A percentile compares a stretch with the other conserved stretches of the same genome.
Evolutionary conservation across 148 eudicot genomes (phyloP).

Genomic region (Bassia scoparia): DNA sequence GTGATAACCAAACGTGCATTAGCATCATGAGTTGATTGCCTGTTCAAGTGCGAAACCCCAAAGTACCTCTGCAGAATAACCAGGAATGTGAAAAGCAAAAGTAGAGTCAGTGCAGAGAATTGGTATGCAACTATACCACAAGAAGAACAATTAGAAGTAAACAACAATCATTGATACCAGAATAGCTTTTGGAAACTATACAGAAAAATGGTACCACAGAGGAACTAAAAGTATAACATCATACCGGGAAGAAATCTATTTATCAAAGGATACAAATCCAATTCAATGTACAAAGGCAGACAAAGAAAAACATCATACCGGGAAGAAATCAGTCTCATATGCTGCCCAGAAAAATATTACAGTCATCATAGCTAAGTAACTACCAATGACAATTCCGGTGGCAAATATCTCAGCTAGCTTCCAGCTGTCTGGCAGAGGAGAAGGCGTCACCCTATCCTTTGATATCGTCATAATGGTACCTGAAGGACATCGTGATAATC

Average conservation of each 20-base stretch:
- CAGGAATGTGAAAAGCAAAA: conserved; percentile 6
- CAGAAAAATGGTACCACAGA: background rate
- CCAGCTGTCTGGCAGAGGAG: conserved; percentile 98
- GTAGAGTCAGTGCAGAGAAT: background rate
- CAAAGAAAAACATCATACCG: conserved; percentile 40
- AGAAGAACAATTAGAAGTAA: background rate
- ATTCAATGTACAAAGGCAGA: background rate
- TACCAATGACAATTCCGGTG: conserved; percentile 85
- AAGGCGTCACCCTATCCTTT: conserved; percentile 96
- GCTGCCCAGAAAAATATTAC: conserved; percentile 99
- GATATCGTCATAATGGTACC: conserved; percentile 99
- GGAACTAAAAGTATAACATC: background rate
- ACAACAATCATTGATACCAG: background rate
- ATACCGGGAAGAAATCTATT: no score
- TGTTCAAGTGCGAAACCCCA: conserved; percentile 85
- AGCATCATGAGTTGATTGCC: conserved; percentile 57
- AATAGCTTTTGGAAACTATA: background rate
- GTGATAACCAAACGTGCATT: conserved; percentile 14
- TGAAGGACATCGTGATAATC: conserved; percentile 27
- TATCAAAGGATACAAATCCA: background rate
- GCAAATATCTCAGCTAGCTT: conserved; percentile 90
- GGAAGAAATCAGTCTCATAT: conserved; percentile 89
- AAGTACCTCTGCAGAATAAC: conserved; percentile 51
- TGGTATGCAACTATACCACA: background rate
- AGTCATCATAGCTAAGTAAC: conserved; percentile 96